Base-by-base conservation (phyloP, 1,139 yeast genomes). In the Lodderomyces jiufengensis region DNA sequence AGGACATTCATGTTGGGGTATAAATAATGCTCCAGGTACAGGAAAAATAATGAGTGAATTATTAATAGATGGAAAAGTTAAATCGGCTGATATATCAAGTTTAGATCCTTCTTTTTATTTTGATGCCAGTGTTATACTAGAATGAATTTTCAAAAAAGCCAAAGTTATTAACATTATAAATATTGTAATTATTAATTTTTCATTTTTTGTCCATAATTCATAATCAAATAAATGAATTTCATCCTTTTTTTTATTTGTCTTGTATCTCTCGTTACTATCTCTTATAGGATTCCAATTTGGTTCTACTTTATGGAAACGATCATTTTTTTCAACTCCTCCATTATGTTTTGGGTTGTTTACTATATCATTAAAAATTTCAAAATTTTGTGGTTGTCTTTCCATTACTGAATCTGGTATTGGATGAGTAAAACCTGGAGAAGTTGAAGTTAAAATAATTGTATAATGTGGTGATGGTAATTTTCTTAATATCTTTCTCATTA, bases 1-100 rank as follows among this genome's bases (percentile, higher is more conserved):
- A 13, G 98, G 97, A 1, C 98, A 92, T 59, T 83, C 95, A 14
- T 92, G 97, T 62, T 92, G 98, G 98, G 98, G 98, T 16, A 92
- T 92, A 45, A 92, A 92, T 61, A 90, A 92, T 59, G 97, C 97
- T 0, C 97, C 97, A 1, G 97, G 86, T 3, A 88, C 97, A 1
- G 98, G 98, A 13, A 81, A 87, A 52, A 74, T 92, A 32, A 76
- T 92, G 84, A 80, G 95, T 47, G 97, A 92, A 60, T 55, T 92
- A 39, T 61, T 92, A 33, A 61, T 90, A 36, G 97, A 90, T 37
- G 97, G 97, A n/a, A 77, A 75, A 43, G 81, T 83, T 9, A 70
- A 63, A 31, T 78, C 87, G 40, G 95, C 95, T 15, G 86, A 85
- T 53, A 77, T 88, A 24, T 72, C 82, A 29, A 83, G 88, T 2